These are phyloP conservation scores for Solanum arcanum DNA, from an alignment of 257 asterid species.

Conservation along the genomic window DNA sequence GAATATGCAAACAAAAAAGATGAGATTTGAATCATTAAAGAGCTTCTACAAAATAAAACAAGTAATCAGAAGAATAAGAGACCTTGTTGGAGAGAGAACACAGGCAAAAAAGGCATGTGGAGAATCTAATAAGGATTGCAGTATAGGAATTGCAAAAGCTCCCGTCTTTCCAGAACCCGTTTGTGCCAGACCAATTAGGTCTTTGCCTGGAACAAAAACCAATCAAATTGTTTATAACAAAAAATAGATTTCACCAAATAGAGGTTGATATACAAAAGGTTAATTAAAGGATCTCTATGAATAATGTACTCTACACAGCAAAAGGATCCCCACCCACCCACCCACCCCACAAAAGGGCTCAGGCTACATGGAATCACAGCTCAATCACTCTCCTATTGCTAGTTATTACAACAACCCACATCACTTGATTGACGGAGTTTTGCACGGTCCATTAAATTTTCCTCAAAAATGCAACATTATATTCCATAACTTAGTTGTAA, in stretches of 20 bases:
- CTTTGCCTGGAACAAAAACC: constrained; percentile 32
- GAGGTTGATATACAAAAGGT: neutral
- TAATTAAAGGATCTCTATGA: neutral
- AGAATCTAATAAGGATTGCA: constrained; percentile 57
- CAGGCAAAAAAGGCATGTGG: constrained; percentile 89
- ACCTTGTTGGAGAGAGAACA: constrained; percentile 75
- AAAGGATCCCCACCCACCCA: neutral
- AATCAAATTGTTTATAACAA: neutral
- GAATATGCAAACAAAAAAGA: neutral
- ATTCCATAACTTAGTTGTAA: neutral
- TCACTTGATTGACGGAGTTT: neutral
- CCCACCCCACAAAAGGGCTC: neutral
- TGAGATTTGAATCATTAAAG: neutral
- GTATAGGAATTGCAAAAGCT: constrained; percentile 83
- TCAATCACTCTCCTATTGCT: neutral
- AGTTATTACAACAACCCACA: neutral
- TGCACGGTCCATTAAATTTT: neutral
- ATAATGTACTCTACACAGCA: neutral
- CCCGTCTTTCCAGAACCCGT: constrained; percentile 98
- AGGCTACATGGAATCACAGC: neutral
- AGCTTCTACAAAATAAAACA: neutral
- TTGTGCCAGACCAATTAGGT: constrained; percentile 83
- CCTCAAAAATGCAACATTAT: neutral
- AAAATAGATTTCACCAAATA: neutral
- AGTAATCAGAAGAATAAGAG: neutral